Evolutionary conservation across 441 rosid genomes (phyloP).

Genomic region (Brassica hybrid): DNA sequence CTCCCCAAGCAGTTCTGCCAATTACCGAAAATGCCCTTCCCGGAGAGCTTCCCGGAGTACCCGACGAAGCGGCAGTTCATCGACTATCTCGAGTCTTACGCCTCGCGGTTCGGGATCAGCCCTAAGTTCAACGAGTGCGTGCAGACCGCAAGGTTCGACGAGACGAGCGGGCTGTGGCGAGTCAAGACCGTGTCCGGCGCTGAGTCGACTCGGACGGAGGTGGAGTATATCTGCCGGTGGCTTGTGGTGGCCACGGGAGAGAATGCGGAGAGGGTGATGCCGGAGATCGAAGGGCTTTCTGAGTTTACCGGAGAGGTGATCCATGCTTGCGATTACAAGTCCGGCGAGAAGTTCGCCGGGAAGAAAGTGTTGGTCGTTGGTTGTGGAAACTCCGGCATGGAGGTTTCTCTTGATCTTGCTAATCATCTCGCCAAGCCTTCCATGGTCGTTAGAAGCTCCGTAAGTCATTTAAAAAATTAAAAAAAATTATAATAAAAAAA

Average conservation of each 20-base stretch:
- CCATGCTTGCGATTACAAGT: constrained; percentile 66
- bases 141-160: constrained; percentile 66
- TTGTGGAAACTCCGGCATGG: constrained; percentile 86
- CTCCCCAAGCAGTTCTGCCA: constrained; percentile 80
- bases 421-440: constrained; percentile 61
- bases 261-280: constrained; percentile 67
- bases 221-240: constrained; percentile 79
- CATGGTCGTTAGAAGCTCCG: constrained; percentile 73
- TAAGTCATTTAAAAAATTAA: constrained; percentile 26
- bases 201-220: constrained; percentile 49
- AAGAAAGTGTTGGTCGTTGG: constrained; percentile 72
- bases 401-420: constrained; percentile 71
- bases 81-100: constrained; percentile 71
- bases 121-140: constrained; percentile 78
- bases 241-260: constrained; percentile 85
- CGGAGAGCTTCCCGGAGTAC: constrained; percentile 72
- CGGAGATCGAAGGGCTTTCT: constrained; percentile 60
- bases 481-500: not conserved
- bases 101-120: constrained; percentile 56
- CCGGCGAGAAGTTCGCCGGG: constrained; percentile 60
- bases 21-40: constrained; percentile 75
- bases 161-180: constrained; percentile 72
- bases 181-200: constrained; percentile 54
- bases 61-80: constrained; percentile 71
- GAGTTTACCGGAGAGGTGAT: constrained; percentile 63